Evolutionary conservation across 352 stramenopile genomes (phyloP), one percentile per base, ranked within the genome.

Genomic region (Phytophthora macrochlamydospora): DNA sequence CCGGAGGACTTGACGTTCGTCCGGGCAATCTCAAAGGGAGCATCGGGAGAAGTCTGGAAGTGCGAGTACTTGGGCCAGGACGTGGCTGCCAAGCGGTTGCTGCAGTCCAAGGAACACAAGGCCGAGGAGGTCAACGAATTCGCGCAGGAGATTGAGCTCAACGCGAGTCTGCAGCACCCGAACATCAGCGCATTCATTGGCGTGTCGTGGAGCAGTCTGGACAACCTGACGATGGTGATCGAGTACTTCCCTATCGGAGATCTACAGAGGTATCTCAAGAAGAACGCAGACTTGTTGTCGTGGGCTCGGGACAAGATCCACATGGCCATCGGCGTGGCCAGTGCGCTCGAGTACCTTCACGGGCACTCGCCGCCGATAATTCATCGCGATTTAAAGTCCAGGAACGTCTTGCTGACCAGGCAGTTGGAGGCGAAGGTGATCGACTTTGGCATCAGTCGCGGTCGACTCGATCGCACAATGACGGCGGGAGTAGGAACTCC

Each of bases 21-120:
- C 37, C 62, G 46, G 48, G 51, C 40, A 12, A 28, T 89, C 2
- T 69, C 73, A 1, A 73, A 75, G 11, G 77, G 76, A 4, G 75
- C 79, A 5, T 82, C 66, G 4, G 77, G 79, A 28, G 79, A 89
- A 53, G 78, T 89, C 0, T 85, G 75, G 73, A 29, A 73, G 9
- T 79, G 75, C 6, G 38, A 66, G 18, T 83, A 74, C 37, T 53
- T 53, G 7, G 62, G 59, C 7, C 29, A 59, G n/a, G 35, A 70
- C 0, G 67, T 87, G 2, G 78, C 78, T 4, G 75, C 70, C n/a
- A 87, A 87, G 60, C 58, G 72, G 7, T 57, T 83, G 30, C 43
- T 82, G 8, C 63, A 82, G 51, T 51, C 54, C 4, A 62, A 60
- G n/a, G 54, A 51, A 32, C 54, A 53, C 35, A 74, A 69, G 6